phyloP scores from a whole-genome alignment of 352 stramenopile genomes.

The Stephanocyclus meneghinianus region DNA sequence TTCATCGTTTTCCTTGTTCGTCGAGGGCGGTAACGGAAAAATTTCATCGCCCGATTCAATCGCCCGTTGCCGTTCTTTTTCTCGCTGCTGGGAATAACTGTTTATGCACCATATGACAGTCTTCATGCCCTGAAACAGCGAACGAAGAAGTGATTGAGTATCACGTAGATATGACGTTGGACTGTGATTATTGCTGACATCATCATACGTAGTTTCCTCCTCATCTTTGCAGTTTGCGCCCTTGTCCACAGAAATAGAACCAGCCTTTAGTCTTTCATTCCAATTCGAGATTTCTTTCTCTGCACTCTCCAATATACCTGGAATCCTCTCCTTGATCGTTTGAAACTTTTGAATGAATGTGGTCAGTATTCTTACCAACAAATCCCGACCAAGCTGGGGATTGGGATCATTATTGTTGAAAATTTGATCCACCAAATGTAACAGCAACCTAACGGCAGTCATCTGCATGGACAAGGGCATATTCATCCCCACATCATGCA shows the following conservation, averaged over 20 bases:
- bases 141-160: conserved; percentile 91
- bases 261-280: background rate
- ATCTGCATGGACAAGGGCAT: conserved; percentile 94
- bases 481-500: conserved; percentile 80
- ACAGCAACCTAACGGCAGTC: conserved; percentile 91
- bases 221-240: background rate
- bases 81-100: conserved; percentile 74
- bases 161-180: conserved; percentile 71
- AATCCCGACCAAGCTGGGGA: conserved; percentile 71
- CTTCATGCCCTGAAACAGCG: conserved; percentile 97
- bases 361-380: conserved; percentile 82
- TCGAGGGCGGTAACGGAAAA: conserved; percentile 29
- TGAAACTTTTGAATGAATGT: conserved; percentile 93
- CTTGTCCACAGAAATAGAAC: background rate
- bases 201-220: background rate
- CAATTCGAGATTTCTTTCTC: conserved; percentile 14
- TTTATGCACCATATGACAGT: conserved; percentile 97
- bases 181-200: conserved; percentile 8
- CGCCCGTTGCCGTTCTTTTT: conserved; percentile 52
- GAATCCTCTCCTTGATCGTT: conserved; percentile 78
- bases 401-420: conserved; percentile 90
- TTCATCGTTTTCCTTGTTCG: conserved; percentile 58
- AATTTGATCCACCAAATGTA: conserved; percentile 96
- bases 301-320: conserved; percentile 34
- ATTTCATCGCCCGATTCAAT: conserved; percentile 27